Base-by-base conservation (phyloP, 768 basidiomycete species). In the Russula abietina region DNA sequence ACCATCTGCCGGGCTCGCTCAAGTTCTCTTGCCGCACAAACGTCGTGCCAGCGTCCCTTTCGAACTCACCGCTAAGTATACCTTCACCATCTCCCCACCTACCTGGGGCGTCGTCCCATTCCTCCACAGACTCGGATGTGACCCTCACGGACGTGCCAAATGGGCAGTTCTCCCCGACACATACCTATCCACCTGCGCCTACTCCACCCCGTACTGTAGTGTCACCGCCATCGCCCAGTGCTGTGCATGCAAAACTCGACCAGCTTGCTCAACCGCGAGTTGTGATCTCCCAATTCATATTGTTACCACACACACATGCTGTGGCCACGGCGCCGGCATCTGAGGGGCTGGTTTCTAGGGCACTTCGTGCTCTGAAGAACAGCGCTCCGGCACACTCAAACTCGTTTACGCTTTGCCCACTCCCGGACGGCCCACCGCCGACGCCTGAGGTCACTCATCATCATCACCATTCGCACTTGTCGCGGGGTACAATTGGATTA, bases 121-220 rank as follows among this genome's bases (percentile, higher is more conserved):
- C 67, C 1, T 57, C 70, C 19, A 65, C 69, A 2, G 71, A 75
- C 62, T 73, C 74, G 9, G 71, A 73, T 7, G 59, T 33, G 11
- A 72, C 73, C 0, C 68, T 73, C 28, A 70, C 73, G 1, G 71
- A 73, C 19, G 62, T 53, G 39, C 52, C 59, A 26, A 65, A 52
- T 11, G 63, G 54, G 7, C 63, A 64, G n/a, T 61, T 68, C 33
- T 61, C 69, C 5, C 52, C 67, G n/a, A 56, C 69, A 24, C 76
- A 76, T 58, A 75, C 76, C 1, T 76, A 77, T 58, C 75, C 76
- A 9, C 75, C 75, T 1, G 70, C 74, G 2, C 71, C 74, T 22
- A 67, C 68, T 10, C 70, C 73, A 16, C 72, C 73, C 4, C 60
- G 65, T 10, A 65, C 71, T 2, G 55, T 69, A 55, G 59, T 69